Evolutionary conservation across 2,329 filamentous ascomycete species (phyloP), one percentile per base, ranked within the genome.

Genomic region (Aureobasidium sp.): DNA sequence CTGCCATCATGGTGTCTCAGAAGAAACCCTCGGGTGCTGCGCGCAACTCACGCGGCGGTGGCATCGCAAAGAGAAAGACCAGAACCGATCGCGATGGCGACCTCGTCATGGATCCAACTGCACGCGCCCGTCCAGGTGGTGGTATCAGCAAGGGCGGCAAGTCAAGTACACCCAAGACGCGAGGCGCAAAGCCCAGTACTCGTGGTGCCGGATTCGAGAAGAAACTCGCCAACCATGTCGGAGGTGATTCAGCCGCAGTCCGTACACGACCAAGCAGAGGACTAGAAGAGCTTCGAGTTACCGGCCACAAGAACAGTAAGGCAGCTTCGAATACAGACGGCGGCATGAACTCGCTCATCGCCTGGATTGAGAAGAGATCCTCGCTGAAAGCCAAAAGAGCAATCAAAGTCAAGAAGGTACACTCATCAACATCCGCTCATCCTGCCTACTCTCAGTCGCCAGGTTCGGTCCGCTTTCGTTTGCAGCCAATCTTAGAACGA

Each of bases 11-110:
- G 60, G 60, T 53, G 15, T 47, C 51, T 29, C 48, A 62, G 26
- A 62, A 56, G 48, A 62, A 62, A 8, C 48, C 48, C 20, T 37
- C 58, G 10, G 48, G 46, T 20, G 58, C 37, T 23, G 26, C 42
- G 42, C 41, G 60, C 58, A 53, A 46, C 60, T 34, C 59, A 8
- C 37, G 62, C 20, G 51, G 62, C 37, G 64, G 64, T 12, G 64
- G 48, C 34, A 64, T 65, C 32, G 62, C 62, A 48, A 63, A 67
- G 52, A 65, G 66, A 52, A 66, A 61, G 59, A 61, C 34, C 23
- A 61, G 62, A 53, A 65, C 80, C 59, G 84, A 87, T 70, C 79
- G 78, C 68, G 84, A 87, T 76, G 84, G 84, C 37, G 84, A 87
- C 70, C 71, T 86, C 64, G 76, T 79, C 48, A 87, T 87, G 84